phyloP scores from a whole-genome alignment of 129 eudicot species.

The Flaveria trinervia region DNA sequence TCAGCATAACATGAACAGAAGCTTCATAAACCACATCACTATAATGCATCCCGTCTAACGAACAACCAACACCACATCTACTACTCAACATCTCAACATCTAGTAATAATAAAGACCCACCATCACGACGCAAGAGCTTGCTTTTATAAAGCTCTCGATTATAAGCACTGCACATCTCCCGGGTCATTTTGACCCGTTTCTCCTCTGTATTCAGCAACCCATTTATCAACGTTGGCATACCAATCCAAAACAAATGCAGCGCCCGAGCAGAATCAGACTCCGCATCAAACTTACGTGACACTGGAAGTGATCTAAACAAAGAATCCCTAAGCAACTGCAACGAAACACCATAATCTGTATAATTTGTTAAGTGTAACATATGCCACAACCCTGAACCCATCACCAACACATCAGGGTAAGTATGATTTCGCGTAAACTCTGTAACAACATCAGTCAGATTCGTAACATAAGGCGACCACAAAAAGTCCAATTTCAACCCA shows the following conservation, averaged over 20 bases:
- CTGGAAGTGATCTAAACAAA: conserved; percentile 46
- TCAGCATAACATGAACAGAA: conserved; percentile 78
- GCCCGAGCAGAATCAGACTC: conserved; percentile 42
- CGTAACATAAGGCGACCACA: conserved; percentile 81
- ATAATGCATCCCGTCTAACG: conserved; percentile 95
- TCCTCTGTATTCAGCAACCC: conserved; percentile 77
- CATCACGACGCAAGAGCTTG: conserved; percentile 67
- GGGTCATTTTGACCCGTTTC: conserved; percentile 80
- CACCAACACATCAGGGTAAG: conserved; percentile 77
- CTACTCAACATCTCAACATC: conserved; percentile 54
- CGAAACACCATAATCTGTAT: conserved; percentile 53
- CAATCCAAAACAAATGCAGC: conserved; percentile 86
- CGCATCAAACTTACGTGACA: conserved; percentile 27
- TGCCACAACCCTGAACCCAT: conserved; percentile 97
- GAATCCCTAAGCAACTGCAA: conserved; percentile 52
- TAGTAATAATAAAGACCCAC: conserved; percentile 73
- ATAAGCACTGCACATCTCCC: conserved; percentile 45
- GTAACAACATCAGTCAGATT: conserved; percentile 59
- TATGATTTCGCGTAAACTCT: conserved; percentile 39
- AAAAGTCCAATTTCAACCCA: conserved; percentile 81
- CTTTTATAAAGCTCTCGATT: conserved; percentile 51
- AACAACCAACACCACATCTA: conserved; percentile 69
- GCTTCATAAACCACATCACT: conserved; percentile 73
- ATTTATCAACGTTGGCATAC: conserved; percentile 78
- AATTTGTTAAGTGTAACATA: conserved; percentile 70